Evolutionary conservation across 2,329 filamentous ascomycete species (phyloP).

Genomic region (Leptographium procerum): DNA sequence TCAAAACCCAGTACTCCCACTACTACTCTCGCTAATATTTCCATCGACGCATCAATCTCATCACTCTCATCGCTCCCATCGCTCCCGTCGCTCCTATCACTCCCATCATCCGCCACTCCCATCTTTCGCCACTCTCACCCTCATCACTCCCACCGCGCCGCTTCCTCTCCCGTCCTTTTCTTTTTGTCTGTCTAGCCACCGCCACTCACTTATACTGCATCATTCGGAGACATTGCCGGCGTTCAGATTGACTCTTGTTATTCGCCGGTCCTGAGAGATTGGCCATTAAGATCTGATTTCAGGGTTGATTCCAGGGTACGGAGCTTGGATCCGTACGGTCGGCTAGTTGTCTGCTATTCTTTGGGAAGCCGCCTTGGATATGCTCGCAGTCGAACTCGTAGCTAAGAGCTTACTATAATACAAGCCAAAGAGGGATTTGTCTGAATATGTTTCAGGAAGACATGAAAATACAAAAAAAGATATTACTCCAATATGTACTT

Average conservation of each 20-base stretch:
- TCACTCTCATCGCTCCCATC: no score
- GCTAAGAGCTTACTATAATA: background rate
- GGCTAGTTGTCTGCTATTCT: background rate
- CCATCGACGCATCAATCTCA: no score
- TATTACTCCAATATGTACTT: background rate
- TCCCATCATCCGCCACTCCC: no score
- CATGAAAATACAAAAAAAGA: background rate
- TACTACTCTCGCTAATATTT: no score
- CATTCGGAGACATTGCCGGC: conserved; percentile 1
- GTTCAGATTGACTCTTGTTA: conserved; percentile 2
- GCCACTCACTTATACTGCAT: conserved; percentile 6
- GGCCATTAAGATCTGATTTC: background rate
- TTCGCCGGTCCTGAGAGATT: background rate
- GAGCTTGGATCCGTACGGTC: background rate
- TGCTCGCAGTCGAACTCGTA: background rate
- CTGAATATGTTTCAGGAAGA: background rate
- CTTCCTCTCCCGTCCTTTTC: background rate
- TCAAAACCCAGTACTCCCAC: background rate
- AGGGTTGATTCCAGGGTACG: background rate
- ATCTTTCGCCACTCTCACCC: background rate
- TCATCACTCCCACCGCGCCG: background rate
- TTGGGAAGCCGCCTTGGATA: background rate
- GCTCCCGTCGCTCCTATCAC: background rate
- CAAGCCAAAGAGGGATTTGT: background rate
- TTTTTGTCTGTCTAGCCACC: background rate